phyloP scores from a whole-genome alignment of 2,329 filamentous ascomycete species.

The Chrysoporthe puriensis region DNA sequence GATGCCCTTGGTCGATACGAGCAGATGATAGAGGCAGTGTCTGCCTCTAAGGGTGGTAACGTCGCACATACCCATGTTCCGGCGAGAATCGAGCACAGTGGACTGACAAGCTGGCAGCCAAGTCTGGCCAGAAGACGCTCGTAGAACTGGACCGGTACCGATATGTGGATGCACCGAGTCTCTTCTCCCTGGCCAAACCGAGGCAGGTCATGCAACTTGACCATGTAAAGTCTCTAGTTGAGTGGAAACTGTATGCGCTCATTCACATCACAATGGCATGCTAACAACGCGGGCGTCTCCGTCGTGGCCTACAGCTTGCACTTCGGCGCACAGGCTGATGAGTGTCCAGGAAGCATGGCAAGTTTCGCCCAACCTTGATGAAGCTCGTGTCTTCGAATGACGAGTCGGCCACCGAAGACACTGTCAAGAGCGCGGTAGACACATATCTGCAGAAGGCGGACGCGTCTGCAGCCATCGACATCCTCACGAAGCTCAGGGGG shows the following conservation, averaged over 20 bases:
- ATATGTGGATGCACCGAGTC: slow-evolving; percentile 55
- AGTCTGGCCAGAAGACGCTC: slow-evolving; percentile 55
- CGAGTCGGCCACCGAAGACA: slow-evolving; percentile 46
- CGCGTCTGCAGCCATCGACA: slow-evolving; percentile 50
- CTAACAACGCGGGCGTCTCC: neutral
- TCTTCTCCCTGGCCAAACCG: slow-evolving; percentile 45
- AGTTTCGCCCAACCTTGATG: slow-evolving; percentile 64
- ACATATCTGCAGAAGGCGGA: slow-evolving; percentile 45
- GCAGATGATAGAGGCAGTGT: slow-evolving; percentile 43
- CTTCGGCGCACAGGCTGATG: slow-evolving; percentile 7
- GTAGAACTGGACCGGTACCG: slow-evolving; percentile 63
- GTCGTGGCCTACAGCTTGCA: neutral
- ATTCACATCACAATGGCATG: neutral
- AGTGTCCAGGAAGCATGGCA: slow-evolving; percentile 58
- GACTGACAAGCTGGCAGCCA: slow-evolving; percentile 41
- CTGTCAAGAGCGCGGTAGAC: slow-evolving; percentile 56
- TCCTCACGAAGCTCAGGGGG: slow-evolving; percentile 66
- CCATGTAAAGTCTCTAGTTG: slow-evolving; percentile 64
- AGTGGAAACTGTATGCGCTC: slow-evolving; percentile 70
- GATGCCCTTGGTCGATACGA: slow-evolving; percentile 34
- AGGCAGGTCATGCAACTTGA: slow-evolving; percentile 53
- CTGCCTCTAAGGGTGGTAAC: slow-evolving; percentile 50
- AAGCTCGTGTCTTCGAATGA: slow-evolving; percentile 66
- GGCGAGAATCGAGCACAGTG: neutral
- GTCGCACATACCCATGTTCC: neutral